Evolutionary conservation across 2,329 filamentous ascomycete genomes (phyloP), one percentile per base, ranked within the genome.

Genomic region (Stenocarpella maydis): DNA sequence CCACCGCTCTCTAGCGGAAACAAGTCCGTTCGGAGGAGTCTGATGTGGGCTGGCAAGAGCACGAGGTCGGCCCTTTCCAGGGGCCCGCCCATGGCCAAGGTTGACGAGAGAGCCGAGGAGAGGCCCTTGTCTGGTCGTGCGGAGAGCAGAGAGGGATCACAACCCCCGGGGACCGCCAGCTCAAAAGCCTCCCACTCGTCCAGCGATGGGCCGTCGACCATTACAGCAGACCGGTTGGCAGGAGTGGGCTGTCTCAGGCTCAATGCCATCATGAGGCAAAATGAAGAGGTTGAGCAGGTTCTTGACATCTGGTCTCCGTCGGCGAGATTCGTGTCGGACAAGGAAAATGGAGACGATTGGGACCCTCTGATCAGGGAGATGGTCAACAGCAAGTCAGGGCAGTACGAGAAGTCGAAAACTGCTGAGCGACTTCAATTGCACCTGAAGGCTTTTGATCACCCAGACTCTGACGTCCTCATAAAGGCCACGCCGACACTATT

Each of bases 401-500:
- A 89, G 45, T 97, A 93, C 77, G 90, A 91, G 75, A 91, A 90
- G 75, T 93, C 91, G 26, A 83, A 86, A 67, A 87, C 88, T 67
- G 89, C 93, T 28, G 94, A 95, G 75, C 88, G 92, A 34, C 82
- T 98, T 7, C 92, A 95, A 73, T 83, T 98, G 1, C 91, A 93
- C 71, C 82, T 98, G 17, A 92, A 91, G 74, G 87, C 92, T 1
- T 98, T 98, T 78, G 87, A 89, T 43, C 87, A 92, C 74, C 84
- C 88, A 1, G 94, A 98, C 75, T 90, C 94, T 1, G 94, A 97
- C 73, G 84, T 82, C 0, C 86, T 99, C 49, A 92, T 98, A 76
- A 93, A 92, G 76, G 90, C 91, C 58, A 97, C 94, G 3, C 96
- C 96, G 0, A 98, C 95, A 0, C 82, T 97, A 17, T 88, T 99